A percentile compares a stretch with the other conserved stretches of the same genome.
These are phyloP conservation scores for Paralagenidium karlingii DNA, from an alignment of 352 stramenopile species.

Conservation along the genomic window DNA sequence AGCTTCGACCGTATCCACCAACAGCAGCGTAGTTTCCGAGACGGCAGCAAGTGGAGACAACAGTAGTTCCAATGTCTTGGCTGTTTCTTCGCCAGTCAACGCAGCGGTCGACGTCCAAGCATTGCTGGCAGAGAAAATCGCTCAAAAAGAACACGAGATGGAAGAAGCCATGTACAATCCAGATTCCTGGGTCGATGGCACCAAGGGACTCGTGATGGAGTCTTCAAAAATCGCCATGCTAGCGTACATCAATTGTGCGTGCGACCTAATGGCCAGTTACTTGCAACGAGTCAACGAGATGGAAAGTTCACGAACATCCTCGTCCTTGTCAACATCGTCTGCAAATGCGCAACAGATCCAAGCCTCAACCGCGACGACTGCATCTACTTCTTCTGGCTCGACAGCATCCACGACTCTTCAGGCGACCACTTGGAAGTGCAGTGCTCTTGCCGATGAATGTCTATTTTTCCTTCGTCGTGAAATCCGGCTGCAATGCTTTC, in stretches of 20 bases:
- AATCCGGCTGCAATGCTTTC: slow-evolving; percentile 61
- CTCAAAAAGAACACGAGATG: slow-evolving; percentile 43
- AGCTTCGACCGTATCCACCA: not conserved
- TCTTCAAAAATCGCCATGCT: slow-evolving; percentile 67
- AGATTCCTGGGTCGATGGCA: slow-evolving; percentile 28
- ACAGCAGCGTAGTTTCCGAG: slow-evolving; percentile 1
- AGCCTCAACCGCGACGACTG: no score
- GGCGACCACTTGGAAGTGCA: slow-evolving; percentile 54
- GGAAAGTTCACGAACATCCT: no score
- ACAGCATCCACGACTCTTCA: slow-evolving; percentile 27
- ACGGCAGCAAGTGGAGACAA: not conserved
- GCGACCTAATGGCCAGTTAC: slow-evolving; percentile 51
- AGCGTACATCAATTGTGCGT: slow-evolving; percentile 63
- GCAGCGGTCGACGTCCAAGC: not conserved
- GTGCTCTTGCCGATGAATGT: slow-evolving; percentile 56
- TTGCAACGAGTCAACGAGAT: no score
- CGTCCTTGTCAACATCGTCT: no score
- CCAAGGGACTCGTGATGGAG: slow-evolving; percentile 49
- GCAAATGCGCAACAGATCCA: no score
- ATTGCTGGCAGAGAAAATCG: slow-evolving; percentile 23
- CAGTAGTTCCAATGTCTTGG: not conserved
- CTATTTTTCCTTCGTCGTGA: slow-evolving; percentile 69
- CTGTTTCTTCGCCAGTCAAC: not conserved
- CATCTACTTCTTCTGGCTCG: no score
- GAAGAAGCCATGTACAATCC: slow-evolving; percentile 48